Percentiles rank a stretch among this genome's conserved stretches.
Conservation (phyloP, 306 rosid genomes). For the Dryas drummondii region DNA sequence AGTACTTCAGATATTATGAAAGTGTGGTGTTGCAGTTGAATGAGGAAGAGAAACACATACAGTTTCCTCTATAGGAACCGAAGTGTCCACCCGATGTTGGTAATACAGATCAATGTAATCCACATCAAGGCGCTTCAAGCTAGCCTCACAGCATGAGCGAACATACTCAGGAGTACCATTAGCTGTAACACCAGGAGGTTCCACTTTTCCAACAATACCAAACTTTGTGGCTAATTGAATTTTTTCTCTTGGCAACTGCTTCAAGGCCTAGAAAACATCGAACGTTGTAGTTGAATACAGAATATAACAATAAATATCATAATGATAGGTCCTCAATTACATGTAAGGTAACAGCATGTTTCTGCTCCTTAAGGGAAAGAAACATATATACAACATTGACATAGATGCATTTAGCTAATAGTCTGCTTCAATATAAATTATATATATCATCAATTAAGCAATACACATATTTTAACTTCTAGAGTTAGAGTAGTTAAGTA, state of each 20-base stretch:
- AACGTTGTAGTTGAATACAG: background rate
- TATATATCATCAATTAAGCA: background rate
- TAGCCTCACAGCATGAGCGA: constrained; percentile 63
- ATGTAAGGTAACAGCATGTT: background rate
- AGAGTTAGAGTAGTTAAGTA: background rate
- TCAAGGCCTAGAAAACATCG: constrained; percentile 43
- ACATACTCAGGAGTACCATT: constrained; percentile 78
- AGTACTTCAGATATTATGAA: background rate
- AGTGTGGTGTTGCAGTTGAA: background rate
- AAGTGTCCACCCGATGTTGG: constrained; percentile 70
- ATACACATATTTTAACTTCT: background rate
- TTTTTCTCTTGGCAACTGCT: constrained; percentile 66
- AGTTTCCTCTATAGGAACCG: constrained; percentile 73
- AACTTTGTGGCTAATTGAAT: constrained; percentile 75
- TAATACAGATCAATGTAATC: constrained; percentile 77
- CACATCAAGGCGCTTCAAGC: constrained; percentile 70
- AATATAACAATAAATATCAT: background rate
- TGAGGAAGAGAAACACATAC: constrained; percentile 22
- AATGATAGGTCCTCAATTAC: background rate
- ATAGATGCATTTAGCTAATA: background rate
- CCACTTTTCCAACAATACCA: constrained; percentile 40
- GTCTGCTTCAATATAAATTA: background rate
- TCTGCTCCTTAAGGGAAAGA: no score
- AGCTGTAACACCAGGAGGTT: constrained; percentile 19
- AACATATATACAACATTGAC: background rate